Base-by-base conservation (phyloP, 202 grass and related monocot genomes). In the Dendrocalamus latiflorus region DNA sequence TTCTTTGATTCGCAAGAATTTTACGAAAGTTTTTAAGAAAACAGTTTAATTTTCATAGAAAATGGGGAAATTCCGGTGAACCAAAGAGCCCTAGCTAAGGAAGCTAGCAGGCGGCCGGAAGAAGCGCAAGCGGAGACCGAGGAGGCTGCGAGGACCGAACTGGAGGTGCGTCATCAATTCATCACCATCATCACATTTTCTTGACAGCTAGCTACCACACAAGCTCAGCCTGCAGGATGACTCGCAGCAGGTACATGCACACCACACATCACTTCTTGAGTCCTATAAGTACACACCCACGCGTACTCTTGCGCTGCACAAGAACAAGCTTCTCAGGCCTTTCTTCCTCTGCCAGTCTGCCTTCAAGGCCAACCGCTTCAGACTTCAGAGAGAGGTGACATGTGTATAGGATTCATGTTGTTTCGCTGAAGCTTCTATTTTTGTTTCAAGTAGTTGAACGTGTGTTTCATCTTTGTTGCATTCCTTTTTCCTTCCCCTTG, bases 101-200 rank as follows among this genome's bases (percentile, higher is more conserved):
- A 16, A 24, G 50, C 55, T 37, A 44, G 22, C 28, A 65, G 59
- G 8, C 34, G 28, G 26, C 11, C 43, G 33, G 47, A 30, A 44
- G 81, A 65, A 65, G 48, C 53, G 68, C 54, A 16, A 18, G 34
- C 2, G 3, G 42, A 21, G 81, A 84, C 60, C 60, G 49, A 84
- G 49, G 11, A 51, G 17, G 39, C 18, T 2, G 53, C 20, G 1
- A 21, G 53, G 20, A 36, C 59, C 69, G 51, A 42, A 14, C 57
- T 4, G 1, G 34, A 54, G 74, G 11, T 74, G 76, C 82, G 82
- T 89, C 82, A 85, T 85, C 55, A 76, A 70, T 63, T 75, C 63
- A 76, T 76, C 82, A 77, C 76, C 82, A 85, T 85, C 82, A 71
- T 85, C 55, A 42, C 76, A 38, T 26, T 74, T 53, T 43, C 18